Evolutionary conservation across 2,329 filamentous ascomycete species (phyloP), one percentile per base, ranked within the genome.

Genomic region (Microcera coccophila): DNA sequence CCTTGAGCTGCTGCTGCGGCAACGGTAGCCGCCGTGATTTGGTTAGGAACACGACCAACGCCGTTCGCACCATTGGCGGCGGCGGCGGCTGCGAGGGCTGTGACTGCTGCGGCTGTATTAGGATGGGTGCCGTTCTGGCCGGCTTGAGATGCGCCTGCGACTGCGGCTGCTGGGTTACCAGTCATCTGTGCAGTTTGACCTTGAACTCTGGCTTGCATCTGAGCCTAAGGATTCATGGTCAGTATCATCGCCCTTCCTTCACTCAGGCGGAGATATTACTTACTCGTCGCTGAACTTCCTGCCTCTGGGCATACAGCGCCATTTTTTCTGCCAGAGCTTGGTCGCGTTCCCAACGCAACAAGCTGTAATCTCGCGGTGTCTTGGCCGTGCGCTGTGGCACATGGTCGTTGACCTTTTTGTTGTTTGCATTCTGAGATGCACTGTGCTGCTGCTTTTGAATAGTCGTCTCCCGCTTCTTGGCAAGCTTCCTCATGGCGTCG

Each of bases 401-500:
- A 16, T 67, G 62, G 57, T 95, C 88, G 46, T 86, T 86, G 12
- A 81, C 77, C 65, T 96, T 96, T 41, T 93, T 83, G 64, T 88
- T 81, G 22, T 86, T 85, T 37, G 88, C 87, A 43, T 89, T 79
- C 49, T 80, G 79, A 10, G 84, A 79, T 46, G 81, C 78, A 59
- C 95, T 87, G 61, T 96, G 89, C 60, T 91, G 86, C 62, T 93
- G 87, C 70, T 97, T 97, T 61, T 93, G 89, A 20, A 82, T 72
- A 19, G 81, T 77, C 10, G 86, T 85, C 67, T 98, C 93, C 19
- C 91, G 81, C 68, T 96, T 97, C 73, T 95, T 94, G 1, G 90
- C 90, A 36, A 95, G 67, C 63, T 97, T 98, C 32, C 90, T 81
- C 88, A 97, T 96, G 3, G 87, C 87, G 66, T 97, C 91, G 53